Base-by-base conservation (phyloP, 176 grass and related monocot species). In the Raddia distichophylla region DNA sequence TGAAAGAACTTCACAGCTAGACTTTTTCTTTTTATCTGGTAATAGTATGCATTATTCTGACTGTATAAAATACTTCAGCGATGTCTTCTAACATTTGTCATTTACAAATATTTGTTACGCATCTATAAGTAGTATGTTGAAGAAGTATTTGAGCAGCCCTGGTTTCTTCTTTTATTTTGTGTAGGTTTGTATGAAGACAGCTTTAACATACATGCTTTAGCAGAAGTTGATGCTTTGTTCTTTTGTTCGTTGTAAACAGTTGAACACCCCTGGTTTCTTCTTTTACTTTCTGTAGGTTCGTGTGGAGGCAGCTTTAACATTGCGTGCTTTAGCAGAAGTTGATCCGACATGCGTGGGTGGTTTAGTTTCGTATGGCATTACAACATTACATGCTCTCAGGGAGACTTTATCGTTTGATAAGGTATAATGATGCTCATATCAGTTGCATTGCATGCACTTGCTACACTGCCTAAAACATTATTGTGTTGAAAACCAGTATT, bases 341-440 rank as follows among this genome's bases (percentile, higher is more conserved):
- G 95, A 98, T 90, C 92, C 95, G 58, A 93, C 95, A 82, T 98
- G 95, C 82, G 95, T 98, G 68, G 95, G 95, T 71, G 92, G 95
- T 81, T 93, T 98, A 88, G 90, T 98, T 84, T 98, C 95, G 65
- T 98, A 93, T 82, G 95, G 95, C 71, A 77, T 93, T 64, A 95
- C 95, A 75, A 91, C 95, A 75, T 82, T 98, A 81, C 86, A 95
- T 79, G 95, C 95, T 73, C 59, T 98, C 70, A 86, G 90, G 83
- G 95, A 95, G 88, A 94, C 86, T 78, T 69, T 90, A 54, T 89
- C 88, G 45, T 93, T 94, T 87, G 92, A 98, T 82, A 98, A 95
- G 95, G 95, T 98, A 92, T 70, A n/a, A 12, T 78, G 43, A 69
- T 71, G 52, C 17, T 27, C 46, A 64, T 76, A 49, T 63, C 53